These are phyloP conservation scores for Xanthoconium separans DNA, from an alignment of 1,284 basidiomycete genomes.

Conservation along the genomic window DNA sequence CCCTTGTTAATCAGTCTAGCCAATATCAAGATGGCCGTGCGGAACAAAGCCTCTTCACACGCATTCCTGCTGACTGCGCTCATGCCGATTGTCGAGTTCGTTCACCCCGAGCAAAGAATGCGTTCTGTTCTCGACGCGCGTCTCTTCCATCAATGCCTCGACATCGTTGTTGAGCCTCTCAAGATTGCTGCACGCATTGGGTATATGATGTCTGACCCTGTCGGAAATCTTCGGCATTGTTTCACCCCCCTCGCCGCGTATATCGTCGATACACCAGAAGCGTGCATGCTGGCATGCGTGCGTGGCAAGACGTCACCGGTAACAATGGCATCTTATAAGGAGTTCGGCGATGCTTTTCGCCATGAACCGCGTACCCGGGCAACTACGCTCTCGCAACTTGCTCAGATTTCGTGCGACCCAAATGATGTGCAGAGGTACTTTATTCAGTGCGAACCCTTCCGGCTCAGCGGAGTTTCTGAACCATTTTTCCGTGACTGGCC, in stretches of 20 bases:
- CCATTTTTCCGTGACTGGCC: not conserved
- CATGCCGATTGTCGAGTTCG: not conserved
- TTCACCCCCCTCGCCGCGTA: not conserved
- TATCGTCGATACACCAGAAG: not conserved
- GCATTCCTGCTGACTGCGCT: not conserved
- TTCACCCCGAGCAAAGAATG: not conserved
- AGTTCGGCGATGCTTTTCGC: not conserved
- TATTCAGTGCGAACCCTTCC: not conserved
- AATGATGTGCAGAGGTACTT: not conserved
- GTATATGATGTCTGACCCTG: not conserved
- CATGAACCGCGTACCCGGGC: not conserved
- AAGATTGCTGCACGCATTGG: not conserved
- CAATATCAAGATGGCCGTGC: constrained; percentile 32
- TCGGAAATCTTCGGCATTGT: not conserved
- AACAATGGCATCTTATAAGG: not conserved
- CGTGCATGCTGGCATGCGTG: not conserved
- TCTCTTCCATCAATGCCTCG: not conserved
- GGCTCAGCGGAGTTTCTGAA: not conserved
- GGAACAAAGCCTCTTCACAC: constrained; percentile 26
- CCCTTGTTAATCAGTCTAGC: constrained; percentile 35
- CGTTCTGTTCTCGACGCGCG: not conserved
- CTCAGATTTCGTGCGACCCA: not conserved
- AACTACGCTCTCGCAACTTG: not conserved
- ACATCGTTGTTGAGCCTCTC: not conserved
- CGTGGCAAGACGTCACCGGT: not conserved